Conservation (phyloP, 177 flowering plant species). For the Vitis hybrid region DNA sequence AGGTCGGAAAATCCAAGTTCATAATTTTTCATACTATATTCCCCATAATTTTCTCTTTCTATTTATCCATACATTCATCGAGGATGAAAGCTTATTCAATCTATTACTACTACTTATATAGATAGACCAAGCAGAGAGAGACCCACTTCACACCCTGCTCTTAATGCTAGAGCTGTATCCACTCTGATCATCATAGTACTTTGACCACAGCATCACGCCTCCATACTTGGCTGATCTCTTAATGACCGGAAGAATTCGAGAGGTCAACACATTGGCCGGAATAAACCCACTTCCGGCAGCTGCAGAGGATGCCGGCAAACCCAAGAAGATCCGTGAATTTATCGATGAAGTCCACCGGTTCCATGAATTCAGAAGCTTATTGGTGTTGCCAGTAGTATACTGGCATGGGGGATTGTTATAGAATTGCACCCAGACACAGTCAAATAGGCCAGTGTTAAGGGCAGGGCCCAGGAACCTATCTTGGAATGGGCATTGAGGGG, state of each 20-base stretch:
- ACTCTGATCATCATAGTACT: constrained; percentile 1
- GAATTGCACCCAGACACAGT: constrained; percentile 44
- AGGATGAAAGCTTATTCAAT: too few relatives aligned
- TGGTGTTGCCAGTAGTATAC: constrained; percentile 17
- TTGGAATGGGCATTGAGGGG: constrained; percentile 41
- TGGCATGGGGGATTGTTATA: constrained; percentile 37
- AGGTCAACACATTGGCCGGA: not conserved
- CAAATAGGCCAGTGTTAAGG: constrained; percentile 32
- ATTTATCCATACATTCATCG: too few relatives aligned
- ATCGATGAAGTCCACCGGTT: constrained; percentile 8
- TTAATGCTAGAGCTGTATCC: constrained; percentile 10
- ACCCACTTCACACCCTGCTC: constrained; percentile 1
- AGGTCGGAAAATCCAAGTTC: too few relatives aligned
- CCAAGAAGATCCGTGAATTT: constrained; percentile 8
- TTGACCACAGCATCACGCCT: constrained; percentile 21
- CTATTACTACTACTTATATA: too few relatives aligned
- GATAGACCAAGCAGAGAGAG: not conserved
- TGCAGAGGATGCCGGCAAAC: constrained; percentile 10
- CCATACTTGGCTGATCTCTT: constrained; percentile 18
- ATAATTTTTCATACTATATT: too few relatives aligned
- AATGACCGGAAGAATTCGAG: constrained; percentile 12
- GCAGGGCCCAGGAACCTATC: constrained; percentile 25
- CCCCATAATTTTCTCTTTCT: too few relatives aligned
- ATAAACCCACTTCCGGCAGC: constrained; percentile 20
- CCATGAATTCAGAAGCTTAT: constrained; percentile 6